A percentile compares a stretch with the other conserved stretches of the same genome.
Evolutionary conservation across 345 rosid genomes (phyloP).

Genomic region (Abelmoschus esculentus): DNA sequence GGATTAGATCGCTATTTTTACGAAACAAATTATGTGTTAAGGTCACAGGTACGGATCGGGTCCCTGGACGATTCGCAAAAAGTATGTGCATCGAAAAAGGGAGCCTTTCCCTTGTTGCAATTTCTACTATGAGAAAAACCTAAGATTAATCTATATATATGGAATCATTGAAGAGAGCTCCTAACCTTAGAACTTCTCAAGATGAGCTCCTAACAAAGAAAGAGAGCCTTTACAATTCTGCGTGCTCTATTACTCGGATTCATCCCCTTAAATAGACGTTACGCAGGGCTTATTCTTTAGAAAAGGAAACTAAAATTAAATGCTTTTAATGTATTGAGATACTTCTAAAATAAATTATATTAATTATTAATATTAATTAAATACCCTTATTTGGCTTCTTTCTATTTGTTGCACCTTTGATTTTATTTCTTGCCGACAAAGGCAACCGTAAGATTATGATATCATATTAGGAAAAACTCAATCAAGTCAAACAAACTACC

Average conservation of each 20-base stretch:
- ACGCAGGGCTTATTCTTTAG: background rate
- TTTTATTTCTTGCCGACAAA: no score
- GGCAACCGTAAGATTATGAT: background rate
- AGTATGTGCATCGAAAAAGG: no score
- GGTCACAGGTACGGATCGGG: no score
- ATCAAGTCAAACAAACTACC: constrained; percentile 39
- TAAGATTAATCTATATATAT: background rate
- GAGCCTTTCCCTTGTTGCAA: background rate
- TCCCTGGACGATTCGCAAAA: no score
- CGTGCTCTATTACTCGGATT: background rate
- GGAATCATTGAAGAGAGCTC: background rate
- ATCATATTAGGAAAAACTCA: background rate
- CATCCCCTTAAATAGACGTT: background rate
- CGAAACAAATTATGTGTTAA: no score
- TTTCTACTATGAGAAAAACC: background rate
- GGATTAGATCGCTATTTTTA: background rate
- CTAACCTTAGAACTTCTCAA: background rate
- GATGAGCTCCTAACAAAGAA: background rate
- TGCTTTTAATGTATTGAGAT: background rate
- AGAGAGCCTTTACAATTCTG: no score
- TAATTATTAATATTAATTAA: background rate
- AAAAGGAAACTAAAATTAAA: background rate
- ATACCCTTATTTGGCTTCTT: no score
- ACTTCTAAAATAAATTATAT: background rate
- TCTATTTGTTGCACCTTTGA: no score